Evolutionary conservation across 192 early-diverging fungal genomes (phyloP), one percentile per base, ranked within the genome.

Genomic region (Coemansia reversa): DNA sequence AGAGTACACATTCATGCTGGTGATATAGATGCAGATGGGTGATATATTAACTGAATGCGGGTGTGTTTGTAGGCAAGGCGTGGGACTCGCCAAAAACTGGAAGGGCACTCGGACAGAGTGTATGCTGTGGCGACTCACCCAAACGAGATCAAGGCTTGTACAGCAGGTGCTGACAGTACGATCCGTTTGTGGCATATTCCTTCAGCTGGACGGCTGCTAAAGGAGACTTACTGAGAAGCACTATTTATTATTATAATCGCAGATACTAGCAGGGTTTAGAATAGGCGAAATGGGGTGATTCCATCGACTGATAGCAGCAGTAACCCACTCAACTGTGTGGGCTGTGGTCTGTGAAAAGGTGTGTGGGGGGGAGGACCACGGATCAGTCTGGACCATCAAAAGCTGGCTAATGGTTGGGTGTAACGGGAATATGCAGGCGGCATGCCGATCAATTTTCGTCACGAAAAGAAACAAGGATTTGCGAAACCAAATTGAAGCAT

Each of bases 81-180:
- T 9, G 78, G 70, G 65, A 53, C 55, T 58, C 65, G 72, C 35
- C 95, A 97, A 67, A 79, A 89, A 48, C 76, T 96, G 45, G 92
- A 94, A 74, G 95, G 95, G 5, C 95, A 97, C 61, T 91, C 93
- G 12, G 94, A 96, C 62, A 83, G 93, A 50, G 95, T 98, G 2
- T 98, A 98, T 79, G 89, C 91, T 1, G 91, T 92, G 18, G 86
- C 91, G 35, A 96, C 94, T 51, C 94, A 96, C 70, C 93, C 94
- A 6, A 82, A 84, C 2, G 93, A 97, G 63, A 89, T 92, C 30
- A 87, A 81, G 69, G 78, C 73, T 18, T 75, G 78, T 50, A 81
- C 78, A 3, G 69, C 78, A 23, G 78, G 78, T 1, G 78, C 78
- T 1, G 78, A 81, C 62, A 60, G 63, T 56, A 65, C 73, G 23